Base-by-base conservation (phyloP, 805 yeast species). In the Myxozyma udenii region DNA sequence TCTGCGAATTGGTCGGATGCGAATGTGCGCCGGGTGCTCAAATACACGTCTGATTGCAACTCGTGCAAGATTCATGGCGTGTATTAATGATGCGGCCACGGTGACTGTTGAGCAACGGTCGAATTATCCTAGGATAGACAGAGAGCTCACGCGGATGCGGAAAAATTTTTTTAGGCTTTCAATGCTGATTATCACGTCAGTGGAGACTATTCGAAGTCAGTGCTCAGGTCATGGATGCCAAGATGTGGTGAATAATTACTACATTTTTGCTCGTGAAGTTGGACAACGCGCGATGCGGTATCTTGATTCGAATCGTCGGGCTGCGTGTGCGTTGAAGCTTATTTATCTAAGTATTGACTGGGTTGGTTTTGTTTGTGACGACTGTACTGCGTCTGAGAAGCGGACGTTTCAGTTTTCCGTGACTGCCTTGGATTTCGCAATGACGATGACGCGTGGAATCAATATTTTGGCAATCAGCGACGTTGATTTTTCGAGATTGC, bases 361-460 rank as follows among this genome's bases (percentile, higher is more conserved):
- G 98, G 84, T 93, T 16, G 80, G 88, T 50, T 91, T 89, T 64
- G 81, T 93, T 24, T 88, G 91, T 54, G 96, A 93, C 67, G 97
- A 91, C 64, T 93, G 98, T 71, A 82, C 83, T 14, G 96, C 97
- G 0, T 84, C 95, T 0, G 97, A 91, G 60, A 78, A 85, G 49
- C 85, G 83, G 62, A 91, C 98, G 0, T 93, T 93, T 65, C 75
- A 95, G 62, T 93, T 97, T 96, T 88, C 96, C 68, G 98, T 93
- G 22, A 76, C 87, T 12, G 98, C 98, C 0, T 75, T 93, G 61
- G 98, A 93, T 64, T 91, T 88, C 74, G 95, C 96, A 0, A 88
- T 89, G 95, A 88, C 85, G 60, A 83, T 91, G 79, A 89, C 96
- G 0, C 77, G 84, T 46, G 96, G 96, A 1, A 85, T 85, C 65